These are phyloP conservation scores for Fusarium sp. DNA, from an alignment of 2,329 filamentous ascomycete genomes.

Conservation along the genomic window DNA sequence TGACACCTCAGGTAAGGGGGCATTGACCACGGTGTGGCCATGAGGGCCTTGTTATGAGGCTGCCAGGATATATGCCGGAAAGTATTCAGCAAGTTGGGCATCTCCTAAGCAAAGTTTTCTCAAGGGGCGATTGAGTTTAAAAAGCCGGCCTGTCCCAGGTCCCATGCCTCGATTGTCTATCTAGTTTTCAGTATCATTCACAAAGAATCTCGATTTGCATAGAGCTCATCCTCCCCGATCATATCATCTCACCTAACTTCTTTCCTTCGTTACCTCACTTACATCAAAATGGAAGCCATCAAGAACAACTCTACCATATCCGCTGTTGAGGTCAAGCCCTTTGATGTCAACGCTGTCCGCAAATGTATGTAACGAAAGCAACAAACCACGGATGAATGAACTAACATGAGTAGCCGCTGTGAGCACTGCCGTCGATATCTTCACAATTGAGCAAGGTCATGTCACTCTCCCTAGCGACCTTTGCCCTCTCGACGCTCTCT, in stretches of 20 bases:
- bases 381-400: background rate
- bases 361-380: slow-evolving; percentile 22
- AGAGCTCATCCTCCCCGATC: background rate
- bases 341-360: slow-evolving; percentile 20
- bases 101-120: slow-evolving; percentile 29
- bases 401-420: slow-evolving; percentile 42
- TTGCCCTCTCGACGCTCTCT: slow-evolving; percentile 43
- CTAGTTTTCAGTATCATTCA: slow-evolving; percentile 9
- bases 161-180: background rate
- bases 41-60: slow-evolving; percentile 42
- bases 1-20: slow-evolving; percentile 36
- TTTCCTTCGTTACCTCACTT: slow-evolving; percentile 1
- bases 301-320: slow-evolving; percentile 41
- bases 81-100: slow-evolving; percentile 24
- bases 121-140: slow-evolving; percentile 22
- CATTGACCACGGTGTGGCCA: slow-evolving; percentile 47
- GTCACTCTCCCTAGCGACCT: slow-evolving; percentile 39
- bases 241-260: background rate
- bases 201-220: slow-evolving; percentile 1
- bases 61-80: slow-evolving; percentile 34
- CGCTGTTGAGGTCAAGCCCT: slow-evolving; percentile 29
- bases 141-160: slow-evolving; percentile 24
- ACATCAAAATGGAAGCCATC: slow-evolving; percentile 35
- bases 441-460: slow-evolving; percentile 41
- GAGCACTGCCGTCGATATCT: slow-evolving; percentile 39